Percentiles rank a stretch among this genome's conserved stretches.
phyloP scores from a whole-genome alignment of 1,139 yeast genomes.

The Groenewaldozyma sp. region DNA sequence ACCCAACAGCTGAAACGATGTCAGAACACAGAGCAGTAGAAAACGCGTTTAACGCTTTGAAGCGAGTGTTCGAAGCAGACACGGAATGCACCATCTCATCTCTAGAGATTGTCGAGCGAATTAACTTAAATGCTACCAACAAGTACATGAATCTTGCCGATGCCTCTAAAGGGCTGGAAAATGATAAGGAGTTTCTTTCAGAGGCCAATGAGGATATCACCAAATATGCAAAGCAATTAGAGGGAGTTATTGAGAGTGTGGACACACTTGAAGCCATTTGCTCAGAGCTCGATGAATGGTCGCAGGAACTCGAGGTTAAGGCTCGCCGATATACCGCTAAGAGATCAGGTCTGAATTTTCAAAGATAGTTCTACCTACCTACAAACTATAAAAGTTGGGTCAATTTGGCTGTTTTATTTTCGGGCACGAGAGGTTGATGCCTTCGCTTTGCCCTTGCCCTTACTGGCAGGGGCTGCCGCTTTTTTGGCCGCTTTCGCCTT shows the following conservation, averaged over 20 bases:
- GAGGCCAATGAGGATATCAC: slow-evolving; percentile 14
- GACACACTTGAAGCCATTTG: slow-evolving; percentile 42
- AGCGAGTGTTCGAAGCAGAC: slow-evolving; percentile 27
- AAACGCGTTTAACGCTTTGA: slow-evolving; percentile 13
- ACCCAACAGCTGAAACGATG: too few species aligned
- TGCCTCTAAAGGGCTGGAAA: slow-evolving; percentile 20
- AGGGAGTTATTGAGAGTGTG: slow-evolving; percentile 30
- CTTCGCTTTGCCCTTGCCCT: slow-evolving; percentile 15
- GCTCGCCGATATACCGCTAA: slow-evolving; percentile 18
- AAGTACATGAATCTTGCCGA: slow-evolving; percentile 25
- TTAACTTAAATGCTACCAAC: slow-evolving; percentile 23
- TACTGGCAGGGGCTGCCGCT: slow-evolving; percentile 14
- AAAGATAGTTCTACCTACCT: too few species aligned
- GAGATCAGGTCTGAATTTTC: background rate
- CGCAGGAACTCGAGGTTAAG: slow-evolving; percentile 43
- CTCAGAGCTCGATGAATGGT: slow-evolving; percentile 52
- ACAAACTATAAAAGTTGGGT: too few species aligned
- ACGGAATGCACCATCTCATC: slow-evolving; percentile 25
- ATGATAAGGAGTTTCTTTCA: slow-evolving; percentile 17
- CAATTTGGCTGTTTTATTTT: background rate
- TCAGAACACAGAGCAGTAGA: slow-evolving; percentile 11
- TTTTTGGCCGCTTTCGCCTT: slow-evolving; percentile 25
- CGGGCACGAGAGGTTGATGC: slow-evolving; percentile 1
- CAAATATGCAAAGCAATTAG: slow-evolving; percentile 12
- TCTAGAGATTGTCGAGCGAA: slow-evolving; percentile 28